phyloP scores from a whole-genome alignment of 1,139 yeast genomes.

The Protomyces macrosporus region DNA sequence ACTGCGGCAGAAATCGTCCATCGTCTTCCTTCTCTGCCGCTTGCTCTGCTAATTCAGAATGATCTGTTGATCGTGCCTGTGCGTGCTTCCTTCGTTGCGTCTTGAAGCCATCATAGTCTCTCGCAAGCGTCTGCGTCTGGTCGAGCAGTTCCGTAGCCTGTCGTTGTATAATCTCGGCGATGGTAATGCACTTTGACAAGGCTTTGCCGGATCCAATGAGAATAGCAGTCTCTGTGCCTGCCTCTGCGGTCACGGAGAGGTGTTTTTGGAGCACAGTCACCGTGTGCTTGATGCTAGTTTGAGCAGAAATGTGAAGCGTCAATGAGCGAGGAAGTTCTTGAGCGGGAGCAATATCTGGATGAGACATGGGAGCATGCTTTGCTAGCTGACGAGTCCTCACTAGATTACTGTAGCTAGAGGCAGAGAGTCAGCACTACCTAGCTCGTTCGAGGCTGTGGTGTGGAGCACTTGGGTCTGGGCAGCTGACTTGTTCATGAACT shows the following conservation, averaged over 20 bases:
- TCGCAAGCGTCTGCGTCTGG: background rate
- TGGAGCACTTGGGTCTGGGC: too few species aligned
- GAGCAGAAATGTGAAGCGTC: background rate
- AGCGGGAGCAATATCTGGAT: background rate
- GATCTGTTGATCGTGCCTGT: background rate
- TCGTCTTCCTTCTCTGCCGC: background rate
- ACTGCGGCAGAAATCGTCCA: background rate
- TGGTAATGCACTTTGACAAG: constrained; percentile 13
- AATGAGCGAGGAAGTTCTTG: background rate
- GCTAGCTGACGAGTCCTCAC: background rate
- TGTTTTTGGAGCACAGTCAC: background rate
- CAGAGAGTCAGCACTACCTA: too few species aligned
- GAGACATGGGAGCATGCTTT: background rate
- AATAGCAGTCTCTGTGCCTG: background rate
- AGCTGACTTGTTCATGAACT: too few species aligned
- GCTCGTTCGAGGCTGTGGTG: too few species aligned
- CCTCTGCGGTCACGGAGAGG: background rate
- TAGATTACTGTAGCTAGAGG: too few species aligned
- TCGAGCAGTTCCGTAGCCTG: background rate
- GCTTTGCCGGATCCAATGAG: constrained; percentile 4
- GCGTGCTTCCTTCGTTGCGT: background rate
- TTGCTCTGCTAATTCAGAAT: background rate
- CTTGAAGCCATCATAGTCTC: background rate
- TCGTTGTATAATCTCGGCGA: constrained; percentile 13
- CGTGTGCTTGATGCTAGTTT: background rate